Evolutionary conservation across 257 asterid genomes (phyloP).

Genomic region (Misopates orontium): DNA sequence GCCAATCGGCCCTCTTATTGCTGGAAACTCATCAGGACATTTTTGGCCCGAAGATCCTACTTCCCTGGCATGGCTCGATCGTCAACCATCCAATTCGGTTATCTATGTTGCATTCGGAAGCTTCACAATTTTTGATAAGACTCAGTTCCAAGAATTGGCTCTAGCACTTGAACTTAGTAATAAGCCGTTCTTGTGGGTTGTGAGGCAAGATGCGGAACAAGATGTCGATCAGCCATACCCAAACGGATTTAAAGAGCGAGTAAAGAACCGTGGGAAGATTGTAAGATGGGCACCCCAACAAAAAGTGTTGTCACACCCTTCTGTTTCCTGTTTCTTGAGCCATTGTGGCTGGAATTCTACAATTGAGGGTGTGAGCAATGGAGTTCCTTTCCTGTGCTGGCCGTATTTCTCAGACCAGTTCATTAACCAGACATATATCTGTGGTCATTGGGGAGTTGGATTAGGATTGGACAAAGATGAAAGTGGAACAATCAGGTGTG

Average conservation of each 20-base stretch:
- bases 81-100: conserved; percentile 36
- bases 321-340: conserved; percentile 16
- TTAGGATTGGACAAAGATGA: conserved; percentile 13
- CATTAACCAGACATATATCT: conserved; percentile 13
- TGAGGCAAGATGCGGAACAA: conserved; percentile 19
- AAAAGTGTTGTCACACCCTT: conserved; percentile 14
- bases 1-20: conserved; percentile 45
- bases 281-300: conserved; percentile 29
- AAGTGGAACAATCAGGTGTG: not conserved
- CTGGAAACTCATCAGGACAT: conserved; percentile 34
- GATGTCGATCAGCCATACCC: not conserved
- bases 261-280: conserved; percentile 9
- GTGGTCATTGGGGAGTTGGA: conserved; percentile 23
- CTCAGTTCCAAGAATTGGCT: conserved; percentile 46
- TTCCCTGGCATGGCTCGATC: conserved; percentile 44
- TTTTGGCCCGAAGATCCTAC: conserved; percentile 43
- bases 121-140: conserved; percentile 18
- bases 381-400: conserved; percentile 24
- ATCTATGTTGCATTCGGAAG: conserved; percentile 53
- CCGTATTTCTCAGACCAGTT: conserved; percentile 24
- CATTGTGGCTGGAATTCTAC: conserved; percentile 33
- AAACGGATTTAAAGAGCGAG: conserved; percentile 7
- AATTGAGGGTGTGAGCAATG: conserved; percentile 17
- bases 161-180: conserved; percentile 41
- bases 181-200: conserved; percentile 49